phyloP scores from a whole-genome alignment of 768 basidiomycete genomes.

The Russula compacta region DNA sequence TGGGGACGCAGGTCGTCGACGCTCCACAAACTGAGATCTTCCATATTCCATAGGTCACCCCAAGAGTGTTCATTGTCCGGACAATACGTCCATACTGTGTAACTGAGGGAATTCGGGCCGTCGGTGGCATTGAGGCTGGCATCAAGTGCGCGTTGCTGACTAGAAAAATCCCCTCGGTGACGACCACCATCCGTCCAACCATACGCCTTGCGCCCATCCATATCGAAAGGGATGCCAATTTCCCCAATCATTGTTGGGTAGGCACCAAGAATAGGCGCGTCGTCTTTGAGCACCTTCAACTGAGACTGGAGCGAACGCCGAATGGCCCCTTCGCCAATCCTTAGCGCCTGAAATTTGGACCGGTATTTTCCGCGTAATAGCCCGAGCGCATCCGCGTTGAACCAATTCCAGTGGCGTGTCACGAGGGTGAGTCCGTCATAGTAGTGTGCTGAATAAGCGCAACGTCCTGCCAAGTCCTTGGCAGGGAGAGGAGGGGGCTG shows the following conservation, averaged over 20 bases:
- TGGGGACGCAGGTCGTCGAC: slow-evolving; percentile 48
- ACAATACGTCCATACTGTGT: slow-evolving; percentile 86
- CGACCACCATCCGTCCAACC: slow-evolving; percentile 63
- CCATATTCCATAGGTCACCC: slow-evolving; percentile 97
- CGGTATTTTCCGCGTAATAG: slow-evolving; percentile 78
- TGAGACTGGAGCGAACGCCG: slow-evolving; percentile 76
- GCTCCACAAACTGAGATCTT: slow-evolving; percentile 89
- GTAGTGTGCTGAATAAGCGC: slow-evolving; percentile 77
- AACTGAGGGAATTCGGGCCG: slow-evolving; percentile 65
- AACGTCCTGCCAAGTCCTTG: slow-evolving; percentile 50
- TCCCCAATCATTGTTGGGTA: slow-evolving; percentile 94
- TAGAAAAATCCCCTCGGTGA: slow-evolving; percentile 62
- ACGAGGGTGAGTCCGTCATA: slow-evolving; percentile 93
- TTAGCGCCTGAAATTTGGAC: slow-evolving; percentile 58
- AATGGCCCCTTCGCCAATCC: slow-evolving; percentile 77
- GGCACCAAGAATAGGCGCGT: slow-evolving; percentile 53
- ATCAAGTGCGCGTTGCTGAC: slow-evolving; percentile 79
- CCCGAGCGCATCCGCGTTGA: slow-evolving; percentile 93
- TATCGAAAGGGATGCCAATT: slow-evolving; percentile 91
- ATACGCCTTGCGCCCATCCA: slow-evolving; percentile 83
- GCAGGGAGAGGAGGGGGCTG: slow-evolving; percentile 56
- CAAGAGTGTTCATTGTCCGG: slow-evolving; percentile 75
- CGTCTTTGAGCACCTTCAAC: slow-evolving; percentile 66
- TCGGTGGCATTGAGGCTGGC: slow-evolving; percentile 75
- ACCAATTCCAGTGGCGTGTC: slow-evolving; percentile 89